phyloP scores from a whole-genome alignment of 2,329 filamentous ascomycete species.

The Sclerotinia spermophila region DNA sequence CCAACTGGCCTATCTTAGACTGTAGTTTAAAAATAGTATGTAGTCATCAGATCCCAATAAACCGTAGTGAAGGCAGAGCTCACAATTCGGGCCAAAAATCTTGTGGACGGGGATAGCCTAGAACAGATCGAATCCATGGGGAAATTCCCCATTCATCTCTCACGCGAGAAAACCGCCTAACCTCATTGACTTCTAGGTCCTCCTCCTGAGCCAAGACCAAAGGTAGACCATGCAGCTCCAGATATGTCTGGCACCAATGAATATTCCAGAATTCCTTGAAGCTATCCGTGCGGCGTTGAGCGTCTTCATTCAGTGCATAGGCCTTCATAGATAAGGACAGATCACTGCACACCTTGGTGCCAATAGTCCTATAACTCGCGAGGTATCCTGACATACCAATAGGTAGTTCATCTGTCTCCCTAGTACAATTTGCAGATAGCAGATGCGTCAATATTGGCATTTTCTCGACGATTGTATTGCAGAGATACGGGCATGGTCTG shows the following conservation, averaged over 20 bases:
- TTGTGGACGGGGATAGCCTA: not conserved
- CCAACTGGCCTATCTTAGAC: no score
- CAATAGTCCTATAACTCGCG: not conserved
- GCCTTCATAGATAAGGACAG: not conserved
- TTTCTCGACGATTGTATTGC: not conserved
- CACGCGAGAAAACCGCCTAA: not conserved
- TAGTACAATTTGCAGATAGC: not conserved
- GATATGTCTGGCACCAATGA: not conserved
- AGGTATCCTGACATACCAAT: conserved; percentile 5
- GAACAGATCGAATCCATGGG: not conserved
- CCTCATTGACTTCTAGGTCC: not conserved
- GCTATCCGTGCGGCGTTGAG: not conserved
- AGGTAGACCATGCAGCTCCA: not conserved
- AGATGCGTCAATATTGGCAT: not conserved
- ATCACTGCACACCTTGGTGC: not conserved
- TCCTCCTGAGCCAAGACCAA: not conserved
- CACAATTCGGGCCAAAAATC: not conserved
- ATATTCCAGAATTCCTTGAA: not conserved
- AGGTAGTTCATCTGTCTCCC: not conserved
- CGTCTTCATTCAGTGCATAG: not conserved
- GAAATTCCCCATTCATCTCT: not conserved
- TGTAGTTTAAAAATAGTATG: not conserved
- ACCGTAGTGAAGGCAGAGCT: no score
- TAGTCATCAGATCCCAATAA: not conserved
- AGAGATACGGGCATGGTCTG: conserved; percentile 1